Base-by-base conservation (phyloP, 371 early-diverging fungal genomes). In the Lichtheimia ornata region DNA sequence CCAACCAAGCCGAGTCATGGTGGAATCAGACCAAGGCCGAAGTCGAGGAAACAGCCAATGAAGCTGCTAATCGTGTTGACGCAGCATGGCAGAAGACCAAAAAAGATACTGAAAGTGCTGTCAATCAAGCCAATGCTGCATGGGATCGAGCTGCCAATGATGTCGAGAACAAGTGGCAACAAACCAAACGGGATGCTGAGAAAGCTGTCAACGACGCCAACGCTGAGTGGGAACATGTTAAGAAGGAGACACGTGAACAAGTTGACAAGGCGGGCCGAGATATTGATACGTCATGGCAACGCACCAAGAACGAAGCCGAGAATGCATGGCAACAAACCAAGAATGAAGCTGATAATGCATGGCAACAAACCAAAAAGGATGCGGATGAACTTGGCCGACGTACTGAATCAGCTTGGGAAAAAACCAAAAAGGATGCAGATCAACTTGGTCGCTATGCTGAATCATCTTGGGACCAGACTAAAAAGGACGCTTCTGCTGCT, bases 401-500 rank as follows among this genome's bases (percentile, higher is more conserved):
- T 24, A 1, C 49, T 50, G 43, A 54, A 57, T 17, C 30, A 45
- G 11, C 20, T 9, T 55, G 57, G 65, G 52, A 18, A 0, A 49
- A 42, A 7, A 43, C 41, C 5, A 44, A 59, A 13, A n/a, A 59
- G 3, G 43, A 25, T 14, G 65, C 63, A 4, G 41, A 62, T 22
- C 18, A 27, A 47, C 18, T 27, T 17, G 40, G 45, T 7, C 47
- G 35, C 17, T 18, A 7, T 35, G 2, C 49, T 53, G 42, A 56
- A 56, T n/a, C 30, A 44, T 4, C 22, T 6, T 56, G 58, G 65
- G 60, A 69, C 20, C 49, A 64, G 4, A 62, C 66, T 25, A 62
- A 67, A 18, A 44, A 59, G 6, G 35, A 61, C 40, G 59, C 35
- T n/a, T 22, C 45, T 18, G 30, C 47, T 22, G 43, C 25, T 5